Evolutionary conservation across 2,329 filamentous ascomycete genomes (phyloP).

Genomic region (Ophiostoma fasciatum): DNA sequence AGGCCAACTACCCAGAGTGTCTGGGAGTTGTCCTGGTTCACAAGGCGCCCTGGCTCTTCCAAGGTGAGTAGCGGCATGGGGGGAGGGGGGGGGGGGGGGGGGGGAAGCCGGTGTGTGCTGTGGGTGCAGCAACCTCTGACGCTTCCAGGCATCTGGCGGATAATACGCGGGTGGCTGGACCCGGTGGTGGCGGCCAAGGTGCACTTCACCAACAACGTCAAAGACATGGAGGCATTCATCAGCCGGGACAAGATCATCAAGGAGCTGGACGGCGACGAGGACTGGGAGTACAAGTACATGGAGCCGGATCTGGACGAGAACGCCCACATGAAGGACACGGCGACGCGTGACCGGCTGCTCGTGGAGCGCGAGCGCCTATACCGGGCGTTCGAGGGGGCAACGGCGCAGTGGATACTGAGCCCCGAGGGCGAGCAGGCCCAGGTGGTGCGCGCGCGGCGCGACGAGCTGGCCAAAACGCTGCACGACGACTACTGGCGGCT

Average conservation of each 20-base stretch:
- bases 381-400: slow-evolving; percentile 57
- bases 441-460: slow-evolving; percentile 40
- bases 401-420: slow-evolving; percentile 57
- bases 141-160: slow-evolving; percentile 85
- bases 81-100: too few relatives aligned
- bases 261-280: slow-evolving; percentile 74
- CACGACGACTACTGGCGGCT: slow-evolving; percentile 72
- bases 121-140: too few relatives aligned
- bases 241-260: slow-evolving; percentile 55
- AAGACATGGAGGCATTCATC: slow-evolving; percentile 69
- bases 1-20: slow-evolving; percentile 94
- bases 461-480: slow-evolving; percentile 47
- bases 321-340: slow-evolving; percentile 50
- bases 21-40: slow-evolving; percentile 84
- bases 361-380: slow-evolving; percentile 50
- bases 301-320: slow-evolving; percentile 71
- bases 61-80: too few relatives aligned
- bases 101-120: too few relatives aligned
- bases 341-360: slow-evolving; percentile 47
- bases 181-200: slow-evolving; percentile 91
- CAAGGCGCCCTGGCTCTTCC: slow-evolving; percentile 94
- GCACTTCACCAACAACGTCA: slow-evolving; percentile 71
- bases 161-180: slow-evolving; percentile 92
- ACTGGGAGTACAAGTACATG: slow-evolving; percentile 70
- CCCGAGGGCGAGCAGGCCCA: slow-evolving; percentile 30